Percentiles rank a stretch among this genome's conserved stretches.
phyloP scores from a whole-genome alignment of 345 rosid species.

The Dovyalis caffra region DNA sequence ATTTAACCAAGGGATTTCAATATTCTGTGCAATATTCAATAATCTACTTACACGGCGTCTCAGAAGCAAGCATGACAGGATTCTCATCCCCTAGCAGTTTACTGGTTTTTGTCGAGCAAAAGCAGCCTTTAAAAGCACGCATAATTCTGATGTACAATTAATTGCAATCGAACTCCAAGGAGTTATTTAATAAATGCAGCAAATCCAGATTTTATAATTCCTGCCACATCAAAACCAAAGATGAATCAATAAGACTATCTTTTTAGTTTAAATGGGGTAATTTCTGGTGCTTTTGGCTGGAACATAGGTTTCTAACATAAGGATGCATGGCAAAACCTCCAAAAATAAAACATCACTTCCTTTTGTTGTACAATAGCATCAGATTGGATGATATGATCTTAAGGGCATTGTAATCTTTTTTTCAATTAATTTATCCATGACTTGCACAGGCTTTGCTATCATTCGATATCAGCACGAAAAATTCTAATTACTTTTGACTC shows the following conservation, averaged over 20 bases:
- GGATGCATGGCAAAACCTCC: background rate
- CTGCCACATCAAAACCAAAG: background rate
- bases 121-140: slow-evolving; percentile 50
- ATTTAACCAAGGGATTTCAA: no score
- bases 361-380: background rate
- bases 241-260: background rate
- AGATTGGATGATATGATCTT: background rate
- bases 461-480: no score
- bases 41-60: slow-evolving; percentile 78
- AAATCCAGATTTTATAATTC: background rate
- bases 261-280: background rate
- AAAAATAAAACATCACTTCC: background rate
- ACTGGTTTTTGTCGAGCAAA: slow-evolving; percentile 40
- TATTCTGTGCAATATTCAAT: no score
- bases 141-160: slow-evolving; percentile 19
- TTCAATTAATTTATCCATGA: no score
- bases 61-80: slow-evolving; percentile 60
- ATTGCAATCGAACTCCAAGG: background rate
- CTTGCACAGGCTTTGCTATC: no score
- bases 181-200: background rate
- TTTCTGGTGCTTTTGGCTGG: background rate
- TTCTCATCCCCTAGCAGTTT: slow-evolving; percentile 44
- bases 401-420: background rate
- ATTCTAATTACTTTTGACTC: no score
- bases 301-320: background rate